Conservation (phyloP, 139 green algal species). For the Micractinium sp. region DNA sequence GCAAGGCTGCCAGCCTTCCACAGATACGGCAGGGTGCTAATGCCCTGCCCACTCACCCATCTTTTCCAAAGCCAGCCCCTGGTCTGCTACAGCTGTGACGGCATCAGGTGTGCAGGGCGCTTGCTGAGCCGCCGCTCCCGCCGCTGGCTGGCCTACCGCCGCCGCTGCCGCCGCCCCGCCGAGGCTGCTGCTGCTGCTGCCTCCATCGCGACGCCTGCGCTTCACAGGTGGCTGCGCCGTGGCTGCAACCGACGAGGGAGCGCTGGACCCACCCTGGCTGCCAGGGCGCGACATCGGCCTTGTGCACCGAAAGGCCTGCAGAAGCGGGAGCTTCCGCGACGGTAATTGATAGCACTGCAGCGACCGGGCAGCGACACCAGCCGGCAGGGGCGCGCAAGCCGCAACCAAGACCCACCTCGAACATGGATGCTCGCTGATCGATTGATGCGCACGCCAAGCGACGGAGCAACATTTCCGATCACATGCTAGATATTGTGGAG, state of each 20-base stretch:
- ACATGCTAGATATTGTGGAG: no score
- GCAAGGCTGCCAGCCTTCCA: no score
- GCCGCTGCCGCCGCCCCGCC: neutral
- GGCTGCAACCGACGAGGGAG: neutral
- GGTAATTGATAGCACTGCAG: neutral
- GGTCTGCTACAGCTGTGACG: neutral
- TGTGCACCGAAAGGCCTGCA: slow-evolving; percentile 5
- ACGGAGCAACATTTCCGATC: no score
- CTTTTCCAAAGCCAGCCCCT: slow-evolving; percentile 33
- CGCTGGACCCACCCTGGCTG: neutral
- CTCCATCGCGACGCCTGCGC: neutral
- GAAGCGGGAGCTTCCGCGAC: neutral
- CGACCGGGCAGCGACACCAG: neutral
- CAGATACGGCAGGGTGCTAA: no score
- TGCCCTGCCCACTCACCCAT: slow-evolving; percentile 45
- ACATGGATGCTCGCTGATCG: neutral
- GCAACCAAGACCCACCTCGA: neutral
- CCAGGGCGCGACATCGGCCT: neutral
- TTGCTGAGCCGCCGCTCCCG: neutral
- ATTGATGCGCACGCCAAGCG: no score
- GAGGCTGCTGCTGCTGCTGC: neutral
- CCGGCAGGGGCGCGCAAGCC: neutral
- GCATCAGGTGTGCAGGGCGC: neutral
- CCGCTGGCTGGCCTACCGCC: neutral
- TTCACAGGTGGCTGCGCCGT: neutral